Evolutionary conservation across 225 moss, liverwort and hornwort genomes (phyloP).

Genomic region (Straminergon stramineum): DNA sequence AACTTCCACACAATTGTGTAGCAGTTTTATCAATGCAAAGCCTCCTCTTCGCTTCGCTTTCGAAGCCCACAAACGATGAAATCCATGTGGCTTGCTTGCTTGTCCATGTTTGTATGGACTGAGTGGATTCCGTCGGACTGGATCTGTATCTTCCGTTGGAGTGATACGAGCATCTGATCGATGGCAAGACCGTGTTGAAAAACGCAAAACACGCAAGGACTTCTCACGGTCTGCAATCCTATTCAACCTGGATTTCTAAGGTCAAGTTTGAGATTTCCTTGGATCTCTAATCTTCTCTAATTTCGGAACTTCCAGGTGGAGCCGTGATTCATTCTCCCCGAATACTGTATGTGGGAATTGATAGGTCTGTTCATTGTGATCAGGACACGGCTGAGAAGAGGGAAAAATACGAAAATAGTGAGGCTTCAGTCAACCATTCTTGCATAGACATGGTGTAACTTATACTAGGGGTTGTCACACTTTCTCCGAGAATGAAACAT

Average conservation of each 20-base stretch:
- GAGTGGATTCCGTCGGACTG: background rate
- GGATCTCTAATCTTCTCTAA: background rate
- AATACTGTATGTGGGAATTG: background rate
- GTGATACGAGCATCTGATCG: background rate
- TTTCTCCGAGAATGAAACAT: too few relatives aligned
- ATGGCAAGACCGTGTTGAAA: background rate
- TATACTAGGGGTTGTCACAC: too few relatives aligned
- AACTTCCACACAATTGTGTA: background rate
- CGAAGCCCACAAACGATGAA: background rate
- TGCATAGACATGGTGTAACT: background rate
- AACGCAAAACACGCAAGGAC: background rate
- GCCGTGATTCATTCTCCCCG: background rate
- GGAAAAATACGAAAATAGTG: background rate
- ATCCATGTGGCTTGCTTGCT: background rate
- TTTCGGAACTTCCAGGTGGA: background rate
- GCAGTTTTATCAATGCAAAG: background rate
- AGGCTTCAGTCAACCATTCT: background rate
- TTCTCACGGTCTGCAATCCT: background rate
- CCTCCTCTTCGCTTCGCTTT: fast-evolving
- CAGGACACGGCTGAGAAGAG: background rate
- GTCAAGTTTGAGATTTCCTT: background rate
- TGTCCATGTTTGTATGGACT: background rate
- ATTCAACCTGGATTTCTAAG: background rate
- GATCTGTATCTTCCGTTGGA: background rate
- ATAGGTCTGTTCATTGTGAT: background rate